Evolutionary conservation across 306 rosid genomes (phyloP), one percentile per base, ranked within the genome.

Genomic region (Canavalia gladiata): DNA sequence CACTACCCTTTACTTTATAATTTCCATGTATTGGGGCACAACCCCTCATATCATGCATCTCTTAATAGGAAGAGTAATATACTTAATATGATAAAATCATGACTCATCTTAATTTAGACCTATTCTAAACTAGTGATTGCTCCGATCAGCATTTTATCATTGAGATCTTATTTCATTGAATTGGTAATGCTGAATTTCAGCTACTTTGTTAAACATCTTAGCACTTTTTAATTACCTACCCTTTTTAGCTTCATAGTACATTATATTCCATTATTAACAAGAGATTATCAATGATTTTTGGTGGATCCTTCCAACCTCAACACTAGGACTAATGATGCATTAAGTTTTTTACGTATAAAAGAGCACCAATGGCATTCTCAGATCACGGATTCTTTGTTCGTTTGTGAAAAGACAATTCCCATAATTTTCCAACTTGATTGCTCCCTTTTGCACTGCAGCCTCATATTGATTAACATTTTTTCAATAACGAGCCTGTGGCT

Each of bases 351-450:
- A 4, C 4, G 25, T 54, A 72, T 1, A 11, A 42, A 74, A 58
- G 46, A 30, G 33, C 11, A 64, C 37, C 49, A 50, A 51, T 37
- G 46, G n/a, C 29, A 59, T 58, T 34, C 4, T 65, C 64, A 68
- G 45, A 68, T 57, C 42, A 46, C 30, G 8, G 49, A 68, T 58
- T 60, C 30, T 70, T 43, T 29, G 45, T 74, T 37, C 34, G 5
- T 57, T 47, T 8, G 39, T 56, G 62, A 81, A 66, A 69, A 5
- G 72, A 29, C 67, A 37, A 0, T 56, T 57, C 30, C 69, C 56
- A 68, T 68, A 81, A n/a, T 34, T 74, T 57, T 76, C 77, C 66
- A 13, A 82, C 0, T 75, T 67, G 77, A 30, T 76, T 68, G 37
- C 55, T 81, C 35, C 52, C 45, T 42, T 62, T 70, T 69, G 46